Conservation (phyloP, 2,329 filamentous ascomycete species). For the Phyllosticta citrichinensis region DNA sequence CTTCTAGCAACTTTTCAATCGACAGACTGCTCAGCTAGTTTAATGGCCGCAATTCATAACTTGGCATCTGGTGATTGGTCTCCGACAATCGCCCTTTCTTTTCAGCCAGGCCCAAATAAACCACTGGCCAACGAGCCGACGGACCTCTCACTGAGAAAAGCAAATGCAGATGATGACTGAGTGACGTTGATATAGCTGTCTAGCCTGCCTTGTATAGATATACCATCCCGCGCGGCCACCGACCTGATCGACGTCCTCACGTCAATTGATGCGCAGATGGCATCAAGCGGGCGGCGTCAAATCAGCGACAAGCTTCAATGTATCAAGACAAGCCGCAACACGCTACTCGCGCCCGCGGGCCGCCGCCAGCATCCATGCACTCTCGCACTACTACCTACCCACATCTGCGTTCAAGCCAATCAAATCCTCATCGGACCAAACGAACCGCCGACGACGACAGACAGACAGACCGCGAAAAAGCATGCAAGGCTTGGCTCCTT, state of each 20-base stretch:
- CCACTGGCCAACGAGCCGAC: neutral
- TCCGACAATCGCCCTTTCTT: neutral
- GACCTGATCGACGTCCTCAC: neutral
- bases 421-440: neutral
- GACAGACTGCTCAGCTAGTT: neutral
- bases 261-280: neutral
- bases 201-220: neutral
- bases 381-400: neutral
- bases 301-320: neutral
- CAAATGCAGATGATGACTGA: neutral
- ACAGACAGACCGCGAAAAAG: neutral
- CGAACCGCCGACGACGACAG: neutral
- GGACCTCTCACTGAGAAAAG: too few species aligned
- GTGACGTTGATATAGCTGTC: neutral
- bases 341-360: too few species aligned
- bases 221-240: neutral
- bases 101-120: neutral
- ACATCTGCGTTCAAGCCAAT: neutral
- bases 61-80: neutral
- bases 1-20: too few species aligned
- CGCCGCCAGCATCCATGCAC: neutral
- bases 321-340: neutral
- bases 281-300: conserved; percentile 1
- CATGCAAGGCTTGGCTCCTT: neutral
- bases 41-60: neutral